These are phyloP conservation scores for Tylopilus sp. DNA, from an alignment of 768 basidiomycete species.

Conservation along the genomic window DNA sequence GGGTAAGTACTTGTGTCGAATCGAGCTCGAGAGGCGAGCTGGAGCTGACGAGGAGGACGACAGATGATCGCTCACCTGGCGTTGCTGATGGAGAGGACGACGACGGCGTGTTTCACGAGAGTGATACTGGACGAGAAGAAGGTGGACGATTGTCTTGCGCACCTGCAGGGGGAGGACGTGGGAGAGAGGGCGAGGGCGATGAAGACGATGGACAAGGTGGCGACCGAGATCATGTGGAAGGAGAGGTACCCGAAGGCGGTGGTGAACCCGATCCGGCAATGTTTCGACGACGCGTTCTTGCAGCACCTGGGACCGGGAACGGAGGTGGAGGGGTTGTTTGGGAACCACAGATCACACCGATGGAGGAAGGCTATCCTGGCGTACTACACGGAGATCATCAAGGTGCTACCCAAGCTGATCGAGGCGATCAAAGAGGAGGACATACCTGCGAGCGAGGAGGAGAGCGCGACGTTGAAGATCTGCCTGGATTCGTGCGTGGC, in stretches of 20 bases:
- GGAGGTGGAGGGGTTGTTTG: not conserved
- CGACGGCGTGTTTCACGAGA: not conserved
- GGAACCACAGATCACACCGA: not conserved
- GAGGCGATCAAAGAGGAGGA: not conserved
- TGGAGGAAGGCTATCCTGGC: not conserved
- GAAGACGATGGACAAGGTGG: too few species aligned
- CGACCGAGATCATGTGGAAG: too few species aligned
- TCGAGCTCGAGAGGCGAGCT: too few species aligned
- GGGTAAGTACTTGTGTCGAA: too few species aligned
- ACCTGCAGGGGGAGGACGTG: too few species aligned
- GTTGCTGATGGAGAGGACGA: not conserved
- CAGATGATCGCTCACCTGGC: not conserved
- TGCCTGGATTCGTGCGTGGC: not conserved
- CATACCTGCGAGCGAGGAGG: too few species aligned
- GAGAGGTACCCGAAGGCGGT: not conserved
- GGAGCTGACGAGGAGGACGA: too few species aligned
- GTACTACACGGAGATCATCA: not conserved
- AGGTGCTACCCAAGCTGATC: not conserved
- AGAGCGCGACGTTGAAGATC: rapidly evolving
- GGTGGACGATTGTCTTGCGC: too few species aligned
- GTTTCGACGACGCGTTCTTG: not conserved
- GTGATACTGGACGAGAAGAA: not conserved
- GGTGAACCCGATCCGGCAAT: not conserved
- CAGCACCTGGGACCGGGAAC: not conserved
- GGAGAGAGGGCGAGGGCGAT: too few species aligned